Base-by-base conservation (phyloP, 306 rosid species). In the Prunus mongolica region DNA sequence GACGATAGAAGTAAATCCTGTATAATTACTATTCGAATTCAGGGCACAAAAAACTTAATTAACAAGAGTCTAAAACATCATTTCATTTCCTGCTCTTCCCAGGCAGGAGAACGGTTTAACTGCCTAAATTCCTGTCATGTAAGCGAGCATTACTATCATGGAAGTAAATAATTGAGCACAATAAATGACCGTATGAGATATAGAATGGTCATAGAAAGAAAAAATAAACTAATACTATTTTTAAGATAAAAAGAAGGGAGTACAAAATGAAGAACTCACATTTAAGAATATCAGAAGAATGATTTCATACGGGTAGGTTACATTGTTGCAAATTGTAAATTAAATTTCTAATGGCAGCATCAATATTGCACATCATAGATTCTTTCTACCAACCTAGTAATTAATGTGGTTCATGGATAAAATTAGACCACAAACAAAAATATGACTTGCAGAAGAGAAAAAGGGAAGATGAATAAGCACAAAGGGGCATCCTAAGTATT, bases 11-110 rank as follows among this genome's bases (percentile, higher is more conserved):
- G 27, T 52, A 25, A 76, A 38, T 66, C 19, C 32, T 60, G 65
- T 24, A 11, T 58, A 22, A 24, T 22, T 63, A 30, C 20, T 44
- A 13, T 22, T 32, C 19, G 8, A 4, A 55, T 56, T 14, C 46
- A n/a, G 41, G 24, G 49, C 57, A 67, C 32, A 55, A 65, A 69
- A 38, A 32, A 69, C 30, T 41, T 69, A n/a, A 74, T 60, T 41
- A 22, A 72, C 2, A 14, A 15, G 34, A 27, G 10, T 13, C 56
- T 25, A 58, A 12, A 73, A 47, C 6, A 27, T 74, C 57, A 60
- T 18, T 18, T 41, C 38, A 73, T 44, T 60, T 60, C 34, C 44
- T 60, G 44, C 45, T 41, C 12, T 16, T 15, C 67, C 11, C 19
- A 58, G 52, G 45, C 44, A 4, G 57, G 44, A 45, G 32, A 45